Base-by-base conservation (phyloP, 23 red algal species). In the Gracilaria domingensis region DNA sequence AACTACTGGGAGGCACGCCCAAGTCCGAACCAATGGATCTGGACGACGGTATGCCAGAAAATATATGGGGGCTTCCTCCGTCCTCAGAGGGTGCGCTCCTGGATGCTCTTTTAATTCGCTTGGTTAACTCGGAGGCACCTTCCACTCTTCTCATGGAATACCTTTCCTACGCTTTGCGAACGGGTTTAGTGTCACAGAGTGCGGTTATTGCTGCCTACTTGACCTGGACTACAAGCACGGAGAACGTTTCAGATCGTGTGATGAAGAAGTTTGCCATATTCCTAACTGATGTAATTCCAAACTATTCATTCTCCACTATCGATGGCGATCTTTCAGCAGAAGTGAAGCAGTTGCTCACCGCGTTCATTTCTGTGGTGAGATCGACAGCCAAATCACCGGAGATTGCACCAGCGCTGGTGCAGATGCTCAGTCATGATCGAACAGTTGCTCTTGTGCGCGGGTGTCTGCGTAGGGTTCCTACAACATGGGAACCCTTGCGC, bases 81-180 rank as follows among this genome's bases (percentile, higher is more conserved):
- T 24, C 87, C 35, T 90, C 87, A 13, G 89, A 92, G 48, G 89
- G 89, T 44, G 89, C 89, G 32, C 59, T 92, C 8, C 39, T 92
- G 28, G 89, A 92, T 49, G 79, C 89, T 6, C 64, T 92, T 20
- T 55, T 83, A 23, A 50, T 34, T 18, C 40, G 49, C 23, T 37
- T 92, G 21, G 62, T 74, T 2, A 75, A 53, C 18, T 34, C 58
- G 18, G 79, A 92, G n/a, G 89, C 80, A n/a, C 38, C 79, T 24
- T 74, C 61, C 49, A 74, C 79, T 18, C 77, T 78, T 0, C 56
- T 84, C 4, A 83, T 92, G 62, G 54, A 64, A 21, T 92, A 92
- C 56, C 67, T 92, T 32, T 75, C 62, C 9, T 76, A 92, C 30
- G 30, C 89, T 14, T 76, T 92, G 78, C 28, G 53, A 21, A 74